A percentile compares a stretch with the other conserved stretches of the same genome.
Conservation (phyloP, 148 eudicot species). For the Limonium bicolor region DNA sequence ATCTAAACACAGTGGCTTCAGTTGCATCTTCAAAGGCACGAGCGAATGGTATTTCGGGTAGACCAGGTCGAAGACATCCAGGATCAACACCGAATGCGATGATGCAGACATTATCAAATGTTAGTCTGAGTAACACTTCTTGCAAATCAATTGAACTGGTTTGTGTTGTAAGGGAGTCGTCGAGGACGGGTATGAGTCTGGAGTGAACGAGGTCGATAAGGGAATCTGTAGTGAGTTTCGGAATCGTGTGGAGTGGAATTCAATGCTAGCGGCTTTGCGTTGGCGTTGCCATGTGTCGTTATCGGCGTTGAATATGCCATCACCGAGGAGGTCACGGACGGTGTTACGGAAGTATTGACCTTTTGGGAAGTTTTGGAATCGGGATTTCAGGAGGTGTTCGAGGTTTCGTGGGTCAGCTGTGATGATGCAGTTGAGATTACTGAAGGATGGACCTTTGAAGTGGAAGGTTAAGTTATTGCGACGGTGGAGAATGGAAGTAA, state of each 20-base stretch:
- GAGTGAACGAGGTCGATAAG: conserved; percentile 50
- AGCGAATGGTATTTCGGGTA: conserved; percentile 63
- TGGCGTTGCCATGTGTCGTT: conserved; percentile 62
- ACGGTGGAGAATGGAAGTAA: conserved; percentile 20
- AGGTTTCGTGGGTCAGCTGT: conserved; percentile 76
- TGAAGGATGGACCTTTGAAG: conserved; percentile 59
- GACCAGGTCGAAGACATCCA: conserved; percentile 45
- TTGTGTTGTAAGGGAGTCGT: conserved; percentile 21
- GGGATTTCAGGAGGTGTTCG: conserved; percentile 62
- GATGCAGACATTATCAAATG: conserved; percentile 80
- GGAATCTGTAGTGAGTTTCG: conserved; percentile 50
- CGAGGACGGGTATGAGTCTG: conserved; percentile 49
- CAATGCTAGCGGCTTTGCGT: conserved; percentile 76
- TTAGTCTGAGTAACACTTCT: conserved; percentile 54
- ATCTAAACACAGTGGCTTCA: conserved; percentile 46
- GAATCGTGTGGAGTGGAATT: conserved; percentile 67
- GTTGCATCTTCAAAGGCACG: conserved; percentile 76
- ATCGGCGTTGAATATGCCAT: conserved; percentile 72
- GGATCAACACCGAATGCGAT: conserved; percentile 90
- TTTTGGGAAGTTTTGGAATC: conserved; percentile 49
- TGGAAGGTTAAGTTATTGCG: conserved; percentile 52
- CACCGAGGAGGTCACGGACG: conserved; percentile 50
- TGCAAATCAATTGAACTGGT: conserved; percentile 41
- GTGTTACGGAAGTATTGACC: conserved; percentile 47
- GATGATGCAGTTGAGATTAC: conserved; percentile 60